A percentile compares a stretch with the other conserved stretches of the same genome.
phyloP scores from a whole-genome alignment of 2,329 filamentous ascomycete species.

The Calonectria pteridis region DNA sequence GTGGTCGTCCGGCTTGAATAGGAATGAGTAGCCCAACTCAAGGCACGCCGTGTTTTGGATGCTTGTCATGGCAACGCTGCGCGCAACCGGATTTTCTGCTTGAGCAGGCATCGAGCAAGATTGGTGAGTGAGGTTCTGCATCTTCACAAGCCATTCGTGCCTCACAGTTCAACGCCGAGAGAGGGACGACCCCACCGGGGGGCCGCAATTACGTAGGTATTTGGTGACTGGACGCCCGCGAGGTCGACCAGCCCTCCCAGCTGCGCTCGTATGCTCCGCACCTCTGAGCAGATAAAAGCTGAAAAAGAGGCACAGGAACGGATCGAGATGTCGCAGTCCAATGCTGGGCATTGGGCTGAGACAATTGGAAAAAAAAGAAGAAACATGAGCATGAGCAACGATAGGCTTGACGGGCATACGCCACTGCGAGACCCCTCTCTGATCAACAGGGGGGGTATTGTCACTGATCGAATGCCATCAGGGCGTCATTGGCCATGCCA shows the following conservation, averaged over 20 bases:
- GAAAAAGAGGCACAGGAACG: neutral
- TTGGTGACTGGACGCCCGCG: slow-evolving; percentile 6
- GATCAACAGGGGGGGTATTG: slow-evolving; percentile 9
- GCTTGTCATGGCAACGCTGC: slow-evolving; percentile 11
- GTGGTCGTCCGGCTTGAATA: slow-evolving; percentile 6
- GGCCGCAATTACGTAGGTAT: slow-evolving; percentile 35
- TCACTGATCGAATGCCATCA: slow-evolving; percentile 12
- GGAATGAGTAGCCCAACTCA: neutral
- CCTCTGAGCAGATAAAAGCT: neutral
- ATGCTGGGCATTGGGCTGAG: neutral
- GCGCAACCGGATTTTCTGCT: neutral
- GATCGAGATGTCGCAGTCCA: neutral
- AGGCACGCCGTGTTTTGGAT: neutral
- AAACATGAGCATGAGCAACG: neutral
- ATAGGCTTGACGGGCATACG: slow-evolving; percentile 14
- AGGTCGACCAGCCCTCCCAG: slow-evolving; percentile 11
- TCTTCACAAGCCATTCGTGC: slow-evolving; percentile 10
- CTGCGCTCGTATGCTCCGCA: slow-evolving; percentile 1
- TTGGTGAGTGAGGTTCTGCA: slow-evolving; percentile 26
- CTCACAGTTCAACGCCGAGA: slow-evolving; percentile 29
- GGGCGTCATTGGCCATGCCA: neutral
- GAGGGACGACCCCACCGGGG: slow-evolving; percentile 22
- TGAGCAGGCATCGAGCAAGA: neutral
- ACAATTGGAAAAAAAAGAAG: neutral
- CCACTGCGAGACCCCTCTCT: slow-evolving; percentile 12